Evolutionary conservation across 352 stramenopile species (phyloP), one percentile per base, ranked within the genome.

Genomic region (Elongisporangium prolatum): DNA sequence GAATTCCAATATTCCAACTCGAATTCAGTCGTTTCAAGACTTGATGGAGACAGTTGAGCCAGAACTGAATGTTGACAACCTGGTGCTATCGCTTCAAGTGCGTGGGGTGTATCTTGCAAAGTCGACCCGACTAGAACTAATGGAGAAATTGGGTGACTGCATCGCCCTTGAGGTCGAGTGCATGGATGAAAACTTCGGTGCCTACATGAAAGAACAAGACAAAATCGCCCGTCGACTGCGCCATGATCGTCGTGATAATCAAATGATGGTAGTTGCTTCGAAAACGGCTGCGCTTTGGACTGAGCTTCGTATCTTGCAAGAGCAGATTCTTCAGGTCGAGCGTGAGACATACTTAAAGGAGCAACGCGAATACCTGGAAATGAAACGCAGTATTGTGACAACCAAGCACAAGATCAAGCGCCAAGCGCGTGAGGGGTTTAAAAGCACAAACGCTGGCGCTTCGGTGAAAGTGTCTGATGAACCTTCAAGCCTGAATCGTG

Each of bases 131-230:
- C 65, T 81, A 16, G 69, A 77, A 20, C 28, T 91, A 16, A 58
- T 90, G 38, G 70, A 86, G 16, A 80, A 76, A 17, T 64, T 93
- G 13, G 76, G 73, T 0, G 65, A 83, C 28, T 88, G 73, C 28
- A 38, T 93, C 0, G 59, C 70, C 49, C 76, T 93, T 0, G 84
- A 93, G 54, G 18, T 89, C 17, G 84, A 93, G 34, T 91, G 81
- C 21, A 56, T 91, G 28, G 84, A 80, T 2, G 57, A 56, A 0
- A 74, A 71, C 48, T 93, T 91, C 20, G 80, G 90, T 54, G 53
- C 69, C 0, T 68, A 89, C 52, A 75, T 93, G 73, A 91, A 89
- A 48, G 67, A 80, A 2, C 75, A 89, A 55, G 84, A 93, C 52
- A 75, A 77, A 25, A 54, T 81, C 8, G 71, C 74, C 13, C 62